Evolutionary conservation across 2,329 filamentous ascomycete genomes (phyloP), one percentile per base, ranked within the genome.

Genomic region (Trichoderma brevicompactum): DNA sequence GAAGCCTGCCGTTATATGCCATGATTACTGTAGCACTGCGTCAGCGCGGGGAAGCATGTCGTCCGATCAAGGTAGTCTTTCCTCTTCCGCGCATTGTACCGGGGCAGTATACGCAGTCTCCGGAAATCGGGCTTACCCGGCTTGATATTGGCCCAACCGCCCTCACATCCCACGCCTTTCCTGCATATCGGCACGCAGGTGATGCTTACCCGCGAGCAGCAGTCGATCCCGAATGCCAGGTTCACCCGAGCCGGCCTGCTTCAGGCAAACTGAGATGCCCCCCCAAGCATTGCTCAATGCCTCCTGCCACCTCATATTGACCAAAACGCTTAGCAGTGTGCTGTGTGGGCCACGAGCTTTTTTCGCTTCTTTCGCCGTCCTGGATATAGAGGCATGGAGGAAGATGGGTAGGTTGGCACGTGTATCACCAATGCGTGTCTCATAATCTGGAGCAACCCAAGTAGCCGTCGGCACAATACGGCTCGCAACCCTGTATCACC

Each of bases 41-140:
- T 49, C 52, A 41, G 52, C 61, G 61, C 61, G 61, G 52, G 61
- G 61, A 56, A 64, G 61, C 61, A 44, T 64, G 61, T 64, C 52
- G 52, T 55, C 28, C 38, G 61, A 50, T 64, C 52, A 52, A 49
- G 52, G 40, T 38, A 17, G 9, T 28, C 36, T 46, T 28, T 63
- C 49, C 58, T 12, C 17, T 54, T 41, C 52, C 34, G 10, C 32
- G 7, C 36, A 40, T 28, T 40, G 17, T 17, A 10, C 19, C 13
- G 34, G 17, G n/a, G 49, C 43, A 15, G 46, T 15, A 49, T 49
- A 49, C 46, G 48, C 48, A 48, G 56, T 19, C 23, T 28, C 56
- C 38, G 40, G 12, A 28, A 38, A 5, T 52, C 60, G 60, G 41
- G 49, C 28, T 46, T 54, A 34, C 41, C 59, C 60, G 48, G 40